A percentile compares a stretch with the other conserved stretches of the same genome.
Conservation (phyloP, 176 grass and related monocot genomes). For the Stipa capillata region DNA sequence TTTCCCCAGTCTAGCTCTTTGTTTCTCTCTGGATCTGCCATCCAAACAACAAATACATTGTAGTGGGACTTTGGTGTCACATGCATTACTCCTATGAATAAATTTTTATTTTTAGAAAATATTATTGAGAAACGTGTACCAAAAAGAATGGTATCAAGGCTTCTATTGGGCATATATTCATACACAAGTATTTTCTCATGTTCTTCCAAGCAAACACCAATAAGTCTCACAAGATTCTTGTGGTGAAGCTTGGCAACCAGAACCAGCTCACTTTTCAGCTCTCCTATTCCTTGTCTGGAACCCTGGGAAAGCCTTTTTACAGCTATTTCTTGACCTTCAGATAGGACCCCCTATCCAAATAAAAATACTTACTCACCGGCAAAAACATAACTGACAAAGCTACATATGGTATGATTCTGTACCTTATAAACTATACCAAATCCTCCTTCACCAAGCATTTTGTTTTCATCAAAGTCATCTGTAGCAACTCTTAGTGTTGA, state of each 20-base stretch:
- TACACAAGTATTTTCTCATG: slow-evolving; percentile 36
- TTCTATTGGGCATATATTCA: slow-evolving; percentile 33
- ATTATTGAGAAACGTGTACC: background rate
- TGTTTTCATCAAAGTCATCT: slow-evolving; percentile 34
- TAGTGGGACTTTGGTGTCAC: no score
- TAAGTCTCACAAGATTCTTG: slow-evolving; percentile 34
- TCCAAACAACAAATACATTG: background rate
- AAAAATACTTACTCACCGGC: background rate
- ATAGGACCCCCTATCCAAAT: slow-evolving; percentile 16
- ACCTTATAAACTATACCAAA: slow-evolving; percentile 74
- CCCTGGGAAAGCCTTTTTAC: slow-evolving; percentile 22
- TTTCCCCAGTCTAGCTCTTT: slow-evolving; percentile 34
- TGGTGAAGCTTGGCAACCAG: slow-evolving; percentile 39
- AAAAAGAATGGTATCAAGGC: slow-evolving; percentile 29
- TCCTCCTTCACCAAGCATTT: slow-evolving; percentile 58
- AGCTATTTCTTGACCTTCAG: slow-evolving; percentile 26
- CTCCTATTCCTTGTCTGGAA: slow-evolving; percentile 30
- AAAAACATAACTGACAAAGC: background rate
- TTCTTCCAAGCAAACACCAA: slow-evolving; percentile 38
- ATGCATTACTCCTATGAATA: background rate
- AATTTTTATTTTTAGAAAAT: background rate
- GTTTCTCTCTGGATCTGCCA: background rate
- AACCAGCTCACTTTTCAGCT: slow-evolving; percentile 34
- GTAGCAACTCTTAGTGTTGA: slow-evolving; percentile 43
- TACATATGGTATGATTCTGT: background rate